Evolutionary conservation across 441 rosid species (phyloP), one percentile per base, ranked within the genome.

Genomic region (Biscutella auriculata): DNA sequence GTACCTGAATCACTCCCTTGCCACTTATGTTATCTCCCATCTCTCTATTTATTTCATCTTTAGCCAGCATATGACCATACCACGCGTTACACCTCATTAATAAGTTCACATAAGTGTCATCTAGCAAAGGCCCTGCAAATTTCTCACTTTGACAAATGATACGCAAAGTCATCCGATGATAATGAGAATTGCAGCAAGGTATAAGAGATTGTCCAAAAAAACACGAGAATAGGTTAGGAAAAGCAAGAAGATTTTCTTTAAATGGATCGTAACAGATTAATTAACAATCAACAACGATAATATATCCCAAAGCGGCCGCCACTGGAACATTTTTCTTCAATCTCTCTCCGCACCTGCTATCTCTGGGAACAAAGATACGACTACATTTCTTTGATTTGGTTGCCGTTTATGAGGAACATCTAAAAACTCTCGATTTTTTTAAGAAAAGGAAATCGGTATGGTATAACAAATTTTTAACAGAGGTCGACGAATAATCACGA

Each of bases 1-100:
- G 56, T 79, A 84, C 92, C 88, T 84, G 93, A 78, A 84, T 84
- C 86, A 79, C 82, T 27, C 93, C 93, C 70, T 84, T 84, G 21
- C 92, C 88, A 34, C 70, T 77, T 49, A 84, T 84, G 40, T 80
- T 84, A 67, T 84, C 92, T 34, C 93, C 93, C 86, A 79, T 80
- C 60, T 82, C 86, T 65, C 82, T 74, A 61, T 51, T 84, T 65
- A 84, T 47, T 11, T 60, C 77, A 6, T 84, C 83, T 63, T 77
- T 71, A 6, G 88, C 93, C 42, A 84, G 58, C 73, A 80, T 69
- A 57, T 82, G 93, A 17, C 93, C 93, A 6, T 84, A 84, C 93
- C 93, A 84, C 1, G 93, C 86, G 58, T 82, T 84, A 50, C 86
- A 63, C 86, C 88, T 67, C 82, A n/a, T 82, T 43, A 82, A 59